Percentiles rank a stretch among this genome's conserved stretches.
Conservation (phyloP, 805 yeast species). For the Candida saitoana region DNA sequence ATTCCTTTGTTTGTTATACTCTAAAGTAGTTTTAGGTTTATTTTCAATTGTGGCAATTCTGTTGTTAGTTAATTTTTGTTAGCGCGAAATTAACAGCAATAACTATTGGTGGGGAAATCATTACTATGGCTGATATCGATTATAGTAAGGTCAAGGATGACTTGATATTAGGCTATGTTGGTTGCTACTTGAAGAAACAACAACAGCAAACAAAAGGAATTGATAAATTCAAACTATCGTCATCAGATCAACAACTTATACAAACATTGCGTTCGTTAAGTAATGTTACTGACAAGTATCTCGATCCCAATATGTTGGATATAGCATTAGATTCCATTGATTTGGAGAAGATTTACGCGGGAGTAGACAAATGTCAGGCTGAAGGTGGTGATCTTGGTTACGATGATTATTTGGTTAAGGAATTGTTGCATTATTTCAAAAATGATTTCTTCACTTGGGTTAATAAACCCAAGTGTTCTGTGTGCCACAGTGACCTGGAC, state of each 20-base stretch:
- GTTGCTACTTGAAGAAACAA: neutral
- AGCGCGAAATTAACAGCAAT: neutral
- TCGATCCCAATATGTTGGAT: slow-evolving; percentile 27
- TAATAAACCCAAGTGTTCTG: slow-evolving; percentile 58
- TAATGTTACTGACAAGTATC: neutral
- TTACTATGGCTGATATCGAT: neutral
- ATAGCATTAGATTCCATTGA: slow-evolving; percentile 62
- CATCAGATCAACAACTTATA: neutral
- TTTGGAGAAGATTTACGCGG: slow-evolving; percentile 51
- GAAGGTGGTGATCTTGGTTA: slow-evolving; percentile 20
- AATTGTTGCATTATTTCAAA: slow-evolving; percentile 50
- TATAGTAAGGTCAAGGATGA: neutral
- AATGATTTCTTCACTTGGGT: slow-evolving; percentile 82
- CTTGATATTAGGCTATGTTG: slow-evolving; percentile 1
- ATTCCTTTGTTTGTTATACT: too few species aligned
- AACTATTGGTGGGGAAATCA: neutral
- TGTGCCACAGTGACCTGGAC: slow-evolving; percentile 42
- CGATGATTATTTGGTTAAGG: slow-evolving; percentile 35
- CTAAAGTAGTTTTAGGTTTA: too few species aligned
- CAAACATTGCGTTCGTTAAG: slow-evolving; percentile 4
- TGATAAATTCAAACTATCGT: neutral
- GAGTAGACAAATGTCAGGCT: slow-evolving; percentile 51
- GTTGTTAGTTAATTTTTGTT: too few species aligned
- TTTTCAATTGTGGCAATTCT: too few species aligned
- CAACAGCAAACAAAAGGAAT: neutral